Percentiles rank a stretch among this genome's conserved stretches.
Conservation (phyloP, 2,329 filamentous ascomycete species). For the Alternaria brassicicola region DNA sequence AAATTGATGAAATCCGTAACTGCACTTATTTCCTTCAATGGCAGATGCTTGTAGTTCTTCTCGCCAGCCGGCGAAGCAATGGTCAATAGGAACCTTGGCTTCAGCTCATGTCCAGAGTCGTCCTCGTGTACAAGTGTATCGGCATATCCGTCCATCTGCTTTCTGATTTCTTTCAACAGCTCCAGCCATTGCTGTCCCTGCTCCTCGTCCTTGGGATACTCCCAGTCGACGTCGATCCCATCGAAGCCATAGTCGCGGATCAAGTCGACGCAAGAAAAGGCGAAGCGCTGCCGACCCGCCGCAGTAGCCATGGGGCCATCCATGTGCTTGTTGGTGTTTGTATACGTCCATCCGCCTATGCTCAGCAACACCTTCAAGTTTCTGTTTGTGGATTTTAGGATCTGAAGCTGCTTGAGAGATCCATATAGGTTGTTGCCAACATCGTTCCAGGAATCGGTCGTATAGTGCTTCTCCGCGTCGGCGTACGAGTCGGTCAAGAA, state of each 20-base stretch:
- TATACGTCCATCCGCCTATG: slow-evolving; percentile 83
- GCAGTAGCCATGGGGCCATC: slow-evolving; percentile 68
- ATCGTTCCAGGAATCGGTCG: slow-evolving; percentile 67
- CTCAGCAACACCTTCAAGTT: slow-evolving; percentile 81
- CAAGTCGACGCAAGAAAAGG: slow-evolving; percentile 72
- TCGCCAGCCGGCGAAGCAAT: slow-evolving; percentile 55
- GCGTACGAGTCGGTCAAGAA: slow-evolving; percentile 37
- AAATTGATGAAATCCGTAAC: slow-evolving; percentile 58
- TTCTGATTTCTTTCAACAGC: slow-evolving; percentile 48
- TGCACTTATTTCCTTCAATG: slow-evolving; percentile 49
- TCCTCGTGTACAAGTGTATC: slow-evolving; percentile 32
- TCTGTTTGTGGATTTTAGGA: slow-evolving; percentile 77
- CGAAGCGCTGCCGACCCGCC: slow-evolving; percentile 68
- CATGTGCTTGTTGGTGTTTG: slow-evolving; percentile 68
- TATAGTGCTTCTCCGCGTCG: slow-evolving; percentile 62
- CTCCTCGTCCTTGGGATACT: slow-evolving; percentile 51
- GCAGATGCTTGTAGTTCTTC: slow-evolving; percentile 51
- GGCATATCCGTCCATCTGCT: slow-evolving; percentile 51
- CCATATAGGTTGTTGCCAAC: slow-evolving; percentile 76
- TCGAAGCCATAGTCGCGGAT: slow-evolving; percentile 80
- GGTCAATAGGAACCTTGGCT: slow-evolving; percentile 52
- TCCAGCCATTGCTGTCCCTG: slow-evolving; percentile 51
- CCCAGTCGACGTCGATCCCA: slow-evolving; percentile 57
- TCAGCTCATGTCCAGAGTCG: slow-evolving; percentile 16
- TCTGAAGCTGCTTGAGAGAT: slow-evolving; percentile 75